These are phyloP conservation scores for Aspergillus fijiensis DNA, from an alignment of 2,329 filamentous ascomycete species.

Conservation along the genomic window DNA sequence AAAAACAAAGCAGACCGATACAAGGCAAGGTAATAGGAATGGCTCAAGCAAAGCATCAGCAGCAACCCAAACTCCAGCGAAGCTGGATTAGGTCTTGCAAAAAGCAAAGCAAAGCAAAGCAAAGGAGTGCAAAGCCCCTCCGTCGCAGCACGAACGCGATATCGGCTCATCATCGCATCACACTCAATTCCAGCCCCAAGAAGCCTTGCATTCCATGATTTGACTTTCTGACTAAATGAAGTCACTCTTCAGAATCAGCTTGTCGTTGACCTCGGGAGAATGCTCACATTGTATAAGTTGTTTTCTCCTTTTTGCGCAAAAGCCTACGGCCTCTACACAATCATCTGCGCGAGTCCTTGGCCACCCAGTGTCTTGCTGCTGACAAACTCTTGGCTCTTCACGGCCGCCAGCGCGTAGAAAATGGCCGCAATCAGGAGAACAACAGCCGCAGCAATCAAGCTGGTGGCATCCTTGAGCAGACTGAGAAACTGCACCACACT, in stretches of 20 bases:
- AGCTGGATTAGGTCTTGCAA: background rate
- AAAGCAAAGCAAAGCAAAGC: background rate
- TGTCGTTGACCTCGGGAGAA: background rate
- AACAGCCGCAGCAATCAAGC: conserved; percentile 81
- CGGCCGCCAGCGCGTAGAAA: conserved; percentile 65
- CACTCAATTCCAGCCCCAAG: conserved; percentile 8
- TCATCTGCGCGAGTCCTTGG: conserved; percentile 94
- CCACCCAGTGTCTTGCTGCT: conserved; percentile 93
- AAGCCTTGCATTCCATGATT: background rate
- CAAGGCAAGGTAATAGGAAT: conserved; percentile 6
- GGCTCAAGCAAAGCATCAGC: background rate
- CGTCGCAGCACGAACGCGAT: conserved; percentile 18
- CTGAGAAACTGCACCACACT: conserved; percentile 82
- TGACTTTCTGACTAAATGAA: background rate
- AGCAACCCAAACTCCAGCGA: conserved; percentile 6
- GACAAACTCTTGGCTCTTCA: conserved; percentile 49
- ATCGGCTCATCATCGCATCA: conserved; percentile 25
- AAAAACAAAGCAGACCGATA: conserved; percentile 7
- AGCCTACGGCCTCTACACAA: conserved; percentile 59
- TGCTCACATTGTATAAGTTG: background rate
- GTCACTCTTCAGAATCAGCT: background rate
- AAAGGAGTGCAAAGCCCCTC: conserved; percentile 13
- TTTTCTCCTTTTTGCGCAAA: background rate
- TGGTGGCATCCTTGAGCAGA: conserved; percentile 62
- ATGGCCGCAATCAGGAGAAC: conserved; percentile 72